phyloP scores from a whole-genome alignment of 2,329 filamentous ascomycete species.

The Alternaria sp. region DNA sequence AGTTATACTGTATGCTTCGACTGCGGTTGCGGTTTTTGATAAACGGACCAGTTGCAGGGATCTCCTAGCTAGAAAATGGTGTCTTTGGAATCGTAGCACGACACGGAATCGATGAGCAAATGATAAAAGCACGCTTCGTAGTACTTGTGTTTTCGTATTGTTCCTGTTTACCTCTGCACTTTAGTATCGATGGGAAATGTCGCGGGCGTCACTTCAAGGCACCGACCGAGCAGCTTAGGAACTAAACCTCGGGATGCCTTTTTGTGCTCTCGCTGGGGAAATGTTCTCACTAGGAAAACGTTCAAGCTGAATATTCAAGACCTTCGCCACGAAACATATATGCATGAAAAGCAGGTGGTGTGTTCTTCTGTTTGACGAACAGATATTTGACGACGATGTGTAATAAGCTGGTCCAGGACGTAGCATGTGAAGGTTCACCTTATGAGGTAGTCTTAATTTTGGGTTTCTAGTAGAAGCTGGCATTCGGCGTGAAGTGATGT shows the following conservation, averaged over 20 bases:
- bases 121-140: not conserved
- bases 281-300: not conserved
- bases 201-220: not conserved
- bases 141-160: too few relatives aligned
- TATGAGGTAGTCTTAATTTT: not conserved
- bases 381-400: not conserved
- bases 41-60: not conserved
- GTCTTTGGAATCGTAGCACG: not conserved
- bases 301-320: not conserved
- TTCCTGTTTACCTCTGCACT: not conserved
- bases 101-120: not conserved
- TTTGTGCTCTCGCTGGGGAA: not conserved
- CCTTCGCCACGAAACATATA: not conserved
- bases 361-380: not conserved
- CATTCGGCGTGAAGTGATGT: not conserved
- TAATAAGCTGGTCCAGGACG: not conserved
- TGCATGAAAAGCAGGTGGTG: rapidly evolving
- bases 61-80: not conserved
- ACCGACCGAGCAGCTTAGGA: not conserved
- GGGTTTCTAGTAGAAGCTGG: not conserved
- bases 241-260: not conserved
- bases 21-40: not conserved
- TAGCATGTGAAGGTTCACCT: not conserved
- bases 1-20: not conserved
- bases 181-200: not conserved